Base-by-base conservation (phyloP, 2,329 filamentous ascomycete species). In the Sporothrix curviconia region DNA sequence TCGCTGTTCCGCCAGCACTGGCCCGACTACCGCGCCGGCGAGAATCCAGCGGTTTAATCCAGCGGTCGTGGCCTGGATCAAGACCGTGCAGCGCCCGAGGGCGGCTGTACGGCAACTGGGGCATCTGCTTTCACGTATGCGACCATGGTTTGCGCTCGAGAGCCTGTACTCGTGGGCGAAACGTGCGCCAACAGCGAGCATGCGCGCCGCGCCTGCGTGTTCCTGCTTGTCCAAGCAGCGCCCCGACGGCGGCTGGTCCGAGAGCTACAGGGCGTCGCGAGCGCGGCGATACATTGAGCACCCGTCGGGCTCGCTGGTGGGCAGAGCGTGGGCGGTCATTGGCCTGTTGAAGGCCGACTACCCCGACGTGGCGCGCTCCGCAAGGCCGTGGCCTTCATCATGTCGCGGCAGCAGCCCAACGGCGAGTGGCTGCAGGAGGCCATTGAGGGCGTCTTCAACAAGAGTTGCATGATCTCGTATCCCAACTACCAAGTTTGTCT, bases 401-500 rank as follows among this genome's bases (percentile, higher is more conserved):
- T 96, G 85, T 74, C 80, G 30, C 82, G 92, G 50, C 94, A 99
- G 75, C 86, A 90, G 71, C 69, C 77, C 3, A 96, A 96, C 67
- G 94, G 94, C 34, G 92, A 96, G 74, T 99, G 94, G 94, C 70
- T 89, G 64, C 92, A 96, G 69, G 94, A 97, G 72, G 86, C 88
- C 1, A 97, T 99, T 65, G 94, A 99, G 71, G 94, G 94, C 2
- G 94, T 99, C 11, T 99, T 99, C 74, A 99, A 99, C 74, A 96
- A 96, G 77, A 94, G 86, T 67, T 97, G 92, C 78, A 97, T 96
- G 90, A 99, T 99, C 63, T 94, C 90, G 0, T 99, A 99, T 68
- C 92, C 92, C 43, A 99, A 99, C 77, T 99, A 99, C 78, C 99
- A 97, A 76, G 94, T 96, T 70, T 89, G 87, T 59, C 99, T 96